A percentile compares a stretch with the other conserved stretches of the same genome.
Evolutionary conservation across 257 asterid species (phyloP).

Genomic region (Nicotiana undulata): DNA sequence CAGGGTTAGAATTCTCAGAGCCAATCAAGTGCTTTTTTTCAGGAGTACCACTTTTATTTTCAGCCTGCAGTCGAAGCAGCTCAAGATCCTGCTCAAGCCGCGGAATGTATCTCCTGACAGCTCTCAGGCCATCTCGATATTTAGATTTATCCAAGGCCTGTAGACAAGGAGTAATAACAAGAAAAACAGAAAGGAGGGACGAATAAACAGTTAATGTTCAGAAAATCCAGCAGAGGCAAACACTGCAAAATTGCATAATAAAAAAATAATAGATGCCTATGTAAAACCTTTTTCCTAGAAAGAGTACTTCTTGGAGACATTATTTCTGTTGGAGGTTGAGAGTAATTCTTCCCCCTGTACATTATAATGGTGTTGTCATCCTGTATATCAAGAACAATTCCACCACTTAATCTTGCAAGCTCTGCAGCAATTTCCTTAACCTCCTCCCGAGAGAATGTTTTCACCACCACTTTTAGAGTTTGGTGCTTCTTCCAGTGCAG

Average conservation of each 20-base stretch:
- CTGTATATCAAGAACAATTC: constrained; percentile 87
- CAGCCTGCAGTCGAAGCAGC: constrained; percentile 65
- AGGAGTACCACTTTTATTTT: constrained; percentile 11
- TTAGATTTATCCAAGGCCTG: constrained; percentile 95
- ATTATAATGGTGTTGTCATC: constrained; percentile 69
- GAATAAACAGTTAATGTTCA: not conserved
- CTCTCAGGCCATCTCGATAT: constrained; percentile 79
- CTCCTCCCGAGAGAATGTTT: constrained; percentile 82
- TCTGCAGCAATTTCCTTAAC: constrained; percentile 80
- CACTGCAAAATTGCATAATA: not conserved
- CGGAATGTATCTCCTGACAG: constrained; percentile 64
- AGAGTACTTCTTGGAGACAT: constrained; percentile 88
- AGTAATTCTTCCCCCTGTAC: constrained; percentile 91
- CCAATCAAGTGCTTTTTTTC: constrained; percentile 24
- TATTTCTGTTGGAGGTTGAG: constrained; percentile 93
- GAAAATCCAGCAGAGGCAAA: not conserved
- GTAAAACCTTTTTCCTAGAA: constrained; percentile 74
- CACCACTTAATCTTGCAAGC: constrained; percentile 85
- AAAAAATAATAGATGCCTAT: not conserved
- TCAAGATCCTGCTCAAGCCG: constrained; percentile 81
- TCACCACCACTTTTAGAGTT: constrained; percentile 72
- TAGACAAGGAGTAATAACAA: constrained; percentile 11
- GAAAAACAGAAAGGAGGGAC: not conserved
- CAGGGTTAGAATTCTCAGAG: constrained; percentile 23
- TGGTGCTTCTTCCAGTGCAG: constrained; percentile 98